phyloP scores from a whole-genome alignment of 176 grass and related monocot species.

The Otatea glauca region DNA sequence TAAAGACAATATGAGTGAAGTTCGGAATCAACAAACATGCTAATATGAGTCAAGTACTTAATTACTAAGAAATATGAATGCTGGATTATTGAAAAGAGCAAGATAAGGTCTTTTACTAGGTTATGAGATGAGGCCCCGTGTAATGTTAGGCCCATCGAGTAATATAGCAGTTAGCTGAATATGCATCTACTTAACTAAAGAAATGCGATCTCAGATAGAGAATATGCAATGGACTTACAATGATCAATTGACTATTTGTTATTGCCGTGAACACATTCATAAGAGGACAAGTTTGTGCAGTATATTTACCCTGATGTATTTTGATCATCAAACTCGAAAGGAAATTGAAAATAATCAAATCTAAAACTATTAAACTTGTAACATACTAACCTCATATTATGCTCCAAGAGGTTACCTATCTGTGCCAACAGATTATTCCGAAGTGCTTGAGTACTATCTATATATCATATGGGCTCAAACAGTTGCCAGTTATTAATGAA shows the following conservation, averaged over 20 bases:
- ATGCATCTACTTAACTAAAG: neutral
- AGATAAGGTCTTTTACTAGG: too few relatives aligned
- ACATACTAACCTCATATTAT: neutral
- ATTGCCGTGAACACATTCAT: neutral
- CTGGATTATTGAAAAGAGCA: too few relatives aligned
- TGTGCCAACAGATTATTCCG: constrained; percentile 11
- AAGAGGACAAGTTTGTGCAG: neutral
- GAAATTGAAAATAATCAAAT: constrained; percentile 6
- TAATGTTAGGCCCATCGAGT: too few relatives aligned
- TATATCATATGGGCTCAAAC: neutral
- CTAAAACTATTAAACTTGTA: constrained; percentile 4
- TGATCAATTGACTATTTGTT: neutral
- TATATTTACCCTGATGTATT: neutral
- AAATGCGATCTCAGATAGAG: neutral
- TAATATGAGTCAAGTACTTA: too few relatives aligned
- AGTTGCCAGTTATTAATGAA: neutral
- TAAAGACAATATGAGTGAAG: too few relatives aligned
- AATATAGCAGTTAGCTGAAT: too few relatives aligned
- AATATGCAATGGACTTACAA: neutral
- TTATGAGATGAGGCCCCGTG: too few relatives aligned
- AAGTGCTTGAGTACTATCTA: neutral
- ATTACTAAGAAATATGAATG: too few relatives aligned
- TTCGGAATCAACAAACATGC: too few relatives aligned
- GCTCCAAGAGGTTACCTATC: neutral
- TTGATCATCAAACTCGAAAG: neutral